A percentile compares a stretch with the other conserved stretches of the same genome.
Conservation (phyloP, 176 grass and related monocot species). For the Ensete ventricosum region DNA sequence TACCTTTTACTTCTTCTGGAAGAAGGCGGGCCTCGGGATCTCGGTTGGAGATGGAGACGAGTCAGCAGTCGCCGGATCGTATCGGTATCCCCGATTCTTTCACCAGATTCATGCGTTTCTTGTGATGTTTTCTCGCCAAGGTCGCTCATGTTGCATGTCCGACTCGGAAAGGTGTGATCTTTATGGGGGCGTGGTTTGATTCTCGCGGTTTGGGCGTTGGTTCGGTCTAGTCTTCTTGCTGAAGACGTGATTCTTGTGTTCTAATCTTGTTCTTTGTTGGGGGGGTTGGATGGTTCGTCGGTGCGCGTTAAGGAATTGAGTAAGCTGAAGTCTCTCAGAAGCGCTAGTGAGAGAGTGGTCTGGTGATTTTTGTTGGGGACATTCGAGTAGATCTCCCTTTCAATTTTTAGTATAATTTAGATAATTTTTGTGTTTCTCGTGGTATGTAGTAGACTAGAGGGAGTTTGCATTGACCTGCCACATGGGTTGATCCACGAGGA, state of each 20-base stretch:
- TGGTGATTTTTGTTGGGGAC: not conserved
- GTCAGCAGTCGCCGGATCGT: constrained; percentile 26
- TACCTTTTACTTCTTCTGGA: not conserved
- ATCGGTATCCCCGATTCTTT: constrained; percentile 18
- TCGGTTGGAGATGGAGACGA: constrained; percentile 25
- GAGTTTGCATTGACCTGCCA: not conserved
- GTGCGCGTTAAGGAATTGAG: not conserved
- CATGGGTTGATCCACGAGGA: not conserved
- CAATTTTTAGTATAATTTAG: not conserved
- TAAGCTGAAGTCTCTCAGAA: too few relatives aligned
- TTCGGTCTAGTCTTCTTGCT: not conserved
- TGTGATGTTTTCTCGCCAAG: not conserved
- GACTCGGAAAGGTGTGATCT: not conserved
- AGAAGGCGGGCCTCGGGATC: constrained; percentile 5
- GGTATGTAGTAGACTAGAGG: not conserved
- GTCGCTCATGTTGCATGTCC: constrained; percentile 1
- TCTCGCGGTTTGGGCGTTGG: not conserved
- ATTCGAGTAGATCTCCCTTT: not conserved
- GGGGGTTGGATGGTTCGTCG: not conserved
- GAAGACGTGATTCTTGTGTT: not conserved
- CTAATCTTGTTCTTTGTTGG: too few relatives aligned
- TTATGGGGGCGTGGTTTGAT: not conserved
- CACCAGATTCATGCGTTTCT: not conserved
- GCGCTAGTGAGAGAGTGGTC: not conserved
- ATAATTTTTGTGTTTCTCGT: not conserved